Conservation (phyloP, 192 early-diverging fungal species). For the Thamnidium elegans region DNA sequence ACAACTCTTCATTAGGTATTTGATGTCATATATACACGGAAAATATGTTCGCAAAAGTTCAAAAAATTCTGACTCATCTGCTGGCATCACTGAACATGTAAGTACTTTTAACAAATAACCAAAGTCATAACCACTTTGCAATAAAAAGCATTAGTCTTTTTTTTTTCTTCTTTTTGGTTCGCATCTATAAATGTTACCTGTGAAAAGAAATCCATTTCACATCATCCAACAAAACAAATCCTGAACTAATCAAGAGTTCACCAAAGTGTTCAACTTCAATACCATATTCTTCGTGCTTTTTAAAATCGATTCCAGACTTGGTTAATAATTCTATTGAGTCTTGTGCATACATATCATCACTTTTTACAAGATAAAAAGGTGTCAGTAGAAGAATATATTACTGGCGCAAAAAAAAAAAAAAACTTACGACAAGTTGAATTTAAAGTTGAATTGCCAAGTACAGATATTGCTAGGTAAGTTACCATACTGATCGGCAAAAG, state of each 20-base stretch:
- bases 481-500: slow-evolving; percentile 86
- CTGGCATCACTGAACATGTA: slow-evolving; percentile 85
- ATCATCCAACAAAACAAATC: slow-evolving; percentile 89
- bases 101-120: slow-evolving; percentile 96
- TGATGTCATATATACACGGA: slow-evolving; percentile 99
- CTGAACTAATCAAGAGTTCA: slow-evolving; percentile 95
- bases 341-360: slow-evolving; percentile 98
- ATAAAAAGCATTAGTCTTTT: neutral
- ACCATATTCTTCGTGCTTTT: slow-evolving; percentile 92
- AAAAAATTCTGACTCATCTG: slow-evolving; percentile 95
- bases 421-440: slow-evolving; percentile 81
- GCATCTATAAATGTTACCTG: slow-evolving; percentile 51
- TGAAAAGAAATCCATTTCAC: slow-evolving; percentile 99
- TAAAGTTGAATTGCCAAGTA: slow-evolving; percentile 99
- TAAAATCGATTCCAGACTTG: slow-evolving; percentile 98
- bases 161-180: neutral
- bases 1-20: slow-evolving; percentile 96
- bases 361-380: slow-evolving; percentile 23
- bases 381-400: neutral
- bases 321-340: slow-evolving; percentile 96
- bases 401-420: slow-evolving; percentile 4
- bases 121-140: slow-evolving; percentile 89
- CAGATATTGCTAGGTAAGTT: slow-evolving; percentile 80
- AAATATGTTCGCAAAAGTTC: slow-evolving; percentile 88
- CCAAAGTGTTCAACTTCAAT: slow-evolving; percentile 96